A percentile compares a stretch with the other conserved stretches of the same genome.
Evolutionary conservation across 768 basidiomycete species (phyloP).

Genomic region (Boletus eberwhitei): DNA sequence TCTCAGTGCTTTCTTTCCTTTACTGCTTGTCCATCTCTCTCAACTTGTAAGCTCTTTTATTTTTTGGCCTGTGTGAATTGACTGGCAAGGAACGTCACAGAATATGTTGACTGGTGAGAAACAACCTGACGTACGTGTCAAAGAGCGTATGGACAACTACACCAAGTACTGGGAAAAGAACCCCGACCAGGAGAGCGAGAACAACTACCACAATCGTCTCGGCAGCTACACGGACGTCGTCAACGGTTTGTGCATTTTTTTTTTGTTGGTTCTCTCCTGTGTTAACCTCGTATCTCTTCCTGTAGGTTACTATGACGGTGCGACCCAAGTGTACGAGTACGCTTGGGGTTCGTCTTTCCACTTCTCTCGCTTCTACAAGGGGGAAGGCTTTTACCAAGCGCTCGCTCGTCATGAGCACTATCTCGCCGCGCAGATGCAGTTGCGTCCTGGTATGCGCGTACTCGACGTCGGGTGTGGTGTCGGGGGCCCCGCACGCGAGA

Average conservation of each 20-base stretch:
- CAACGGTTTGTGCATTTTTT: slow-evolving; percentile 58
- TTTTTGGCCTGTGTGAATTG: background rate
- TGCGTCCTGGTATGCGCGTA: slow-evolving; percentile 90
- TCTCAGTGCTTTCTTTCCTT: background rate
- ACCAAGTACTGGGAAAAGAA: slow-evolving; percentile 92
- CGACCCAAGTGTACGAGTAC: slow-evolving; percentile 93
- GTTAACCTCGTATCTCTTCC: background rate
- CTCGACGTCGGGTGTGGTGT: slow-evolving; percentile 99
- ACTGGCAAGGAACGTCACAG: background rate
- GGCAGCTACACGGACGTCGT: slow-evolving; percentile 90
- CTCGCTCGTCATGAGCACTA: slow-evolving; percentile 95
- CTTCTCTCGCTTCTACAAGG: slow-evolving; percentile 96
- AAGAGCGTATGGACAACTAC: slow-evolving; percentile 77
- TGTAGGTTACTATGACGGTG: slow-evolving; percentile 95
- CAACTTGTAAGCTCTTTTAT: background rate
- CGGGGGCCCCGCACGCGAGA: slow-evolving; percentile 95
- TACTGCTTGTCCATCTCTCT: background rate
- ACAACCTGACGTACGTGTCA: slow-evolving; percentile 54
- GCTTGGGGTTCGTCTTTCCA: slow-evolving; percentile 93
- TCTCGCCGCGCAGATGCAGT: slow-evolving; percentile 79
- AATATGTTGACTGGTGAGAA: slow-evolving; percentile 23
- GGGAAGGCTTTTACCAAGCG: slow-evolving; percentile 70
- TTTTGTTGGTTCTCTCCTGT: background rate
- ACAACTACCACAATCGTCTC: slow-evolving; percentile 69
- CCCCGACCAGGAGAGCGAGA: slow-evolving; percentile 58